Evolutionary conservation across 2,329 filamentous ascomycete genomes (phyloP), one percentile per base, ranked within the genome.

Genomic region (Lomentospora prolificans): DNA sequence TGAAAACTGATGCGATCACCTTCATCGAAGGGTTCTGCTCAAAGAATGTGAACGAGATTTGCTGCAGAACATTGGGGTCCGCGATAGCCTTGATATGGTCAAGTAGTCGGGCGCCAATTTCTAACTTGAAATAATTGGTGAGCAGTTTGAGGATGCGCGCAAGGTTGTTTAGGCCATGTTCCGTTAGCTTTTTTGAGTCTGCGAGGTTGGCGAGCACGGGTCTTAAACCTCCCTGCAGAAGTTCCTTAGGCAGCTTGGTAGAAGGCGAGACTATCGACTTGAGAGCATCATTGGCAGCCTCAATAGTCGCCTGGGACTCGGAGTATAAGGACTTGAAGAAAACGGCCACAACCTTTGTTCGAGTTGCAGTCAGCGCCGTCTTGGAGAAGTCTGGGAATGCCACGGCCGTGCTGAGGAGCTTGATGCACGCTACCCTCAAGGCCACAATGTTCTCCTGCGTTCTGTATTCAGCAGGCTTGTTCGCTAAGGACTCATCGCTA

Each of bases 261-360:
- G 89, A 95, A 57, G 94, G 87, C 2, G 86, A 85, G 4, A 99
- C 78, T 7, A 97, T 91, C 24, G 88, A 87, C 64, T 89, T 90
- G 57, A 99, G 70, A 3, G 92, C 92, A 59, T 89, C 85, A 65
- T 96, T 96, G 5, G 95, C 94, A 3, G 94, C 92, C 57, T 94
- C 89, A 55, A 96, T 95, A 2, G 95, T 95, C 41, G 91, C 89
- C 50, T 87, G 85, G 3, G 91, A 95, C 65, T 95, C 90, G 0
- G 90, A 92, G 69, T 99, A 99, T 1, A 99, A 76, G 36, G 89
- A 95, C 66, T 96, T 97, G 79, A 99, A 99, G 73, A 99, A 99
- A 1, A 97, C 90, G 0, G 89, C 85, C 17, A 99, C 91, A 51
- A 97, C 95, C 65, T 82, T 84, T 1, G 74, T 78, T 53, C 85